These are phyloP conservation scores for Fusarium austroafricanum DNA, from an alignment of 2,329 filamentous ascomycete species.

Conservation along the genomic window DNA sequence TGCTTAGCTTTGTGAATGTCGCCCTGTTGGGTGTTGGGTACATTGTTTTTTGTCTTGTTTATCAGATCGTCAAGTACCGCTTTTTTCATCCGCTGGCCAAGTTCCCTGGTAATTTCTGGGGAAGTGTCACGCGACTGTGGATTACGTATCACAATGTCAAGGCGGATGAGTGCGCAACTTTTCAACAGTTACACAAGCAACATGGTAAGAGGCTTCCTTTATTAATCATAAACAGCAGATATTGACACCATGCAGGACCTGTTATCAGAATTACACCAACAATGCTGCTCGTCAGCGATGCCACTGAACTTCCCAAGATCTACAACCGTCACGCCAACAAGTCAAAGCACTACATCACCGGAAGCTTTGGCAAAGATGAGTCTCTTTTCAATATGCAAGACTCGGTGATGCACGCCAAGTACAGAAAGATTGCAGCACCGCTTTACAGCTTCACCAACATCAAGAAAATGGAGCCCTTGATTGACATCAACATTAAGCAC, in stretches of 20 bases:
- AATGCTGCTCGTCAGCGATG: conserved; percentile 47
- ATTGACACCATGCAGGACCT: conserved; percentile 23
- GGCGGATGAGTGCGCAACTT: conserved; percentile 29
- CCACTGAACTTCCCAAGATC: conserved; percentile 65
- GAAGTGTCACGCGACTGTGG: conserved; percentile 34
- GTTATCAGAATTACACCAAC: conserved; percentile 42
- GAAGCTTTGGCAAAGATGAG: conserved; percentile 66
- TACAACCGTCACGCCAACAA: conserved; percentile 68
- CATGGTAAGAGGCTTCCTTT: conserved; percentile 10
- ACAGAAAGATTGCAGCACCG: conserved; percentile 65
- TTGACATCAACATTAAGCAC: conserved; percentile 62
- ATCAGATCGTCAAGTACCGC: conserved; percentile 32
- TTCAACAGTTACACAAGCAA: conserved; percentile 30
- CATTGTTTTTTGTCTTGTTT: conserved; percentile 4
- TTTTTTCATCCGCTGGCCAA: conserved; percentile 34
- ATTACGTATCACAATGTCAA: conserved; percentile 40
- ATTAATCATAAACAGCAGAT: rapidly evolving
- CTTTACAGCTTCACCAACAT: conserved; percentile 68
- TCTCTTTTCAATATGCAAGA: conserved; percentile 69
- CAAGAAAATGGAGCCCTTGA: conserved; percentile 68
- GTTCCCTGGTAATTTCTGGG: conserved; percentile 38
- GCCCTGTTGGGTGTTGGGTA: conserved; percentile 24
- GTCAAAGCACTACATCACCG: conserved; percentile 68
- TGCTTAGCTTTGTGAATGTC: conserved; percentile 14
- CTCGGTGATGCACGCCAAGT: conserved; percentile 61